Percentiles rank a stretch among this genome's conserved stretches.
phyloP scores from a whole-genome alignment of 768 basidiomycete genomes.

The Cyclocybe cylindracea region DNA sequence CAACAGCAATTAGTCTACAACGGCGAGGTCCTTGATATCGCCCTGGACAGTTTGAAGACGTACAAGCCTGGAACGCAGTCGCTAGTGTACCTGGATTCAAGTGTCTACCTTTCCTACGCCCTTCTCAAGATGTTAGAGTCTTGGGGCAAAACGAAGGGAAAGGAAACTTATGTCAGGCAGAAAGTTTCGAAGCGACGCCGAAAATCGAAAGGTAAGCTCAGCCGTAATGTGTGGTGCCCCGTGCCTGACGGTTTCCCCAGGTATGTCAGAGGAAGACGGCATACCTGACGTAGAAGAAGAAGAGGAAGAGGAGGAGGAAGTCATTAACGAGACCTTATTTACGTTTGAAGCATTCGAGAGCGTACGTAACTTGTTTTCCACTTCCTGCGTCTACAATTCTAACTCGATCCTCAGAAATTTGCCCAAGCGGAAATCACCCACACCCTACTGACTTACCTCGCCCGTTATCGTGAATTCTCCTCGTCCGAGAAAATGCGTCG shows the following conservation, averaged over 20 bases:
- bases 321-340: slow-evolving; percentile 83
- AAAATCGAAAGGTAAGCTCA: slow-evolving; percentile 40
- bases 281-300: slow-evolving; percentile 73
- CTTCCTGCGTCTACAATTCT: slow-evolving; percentile 1
- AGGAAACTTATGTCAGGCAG: slow-evolving; percentile 78
- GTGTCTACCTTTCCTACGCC: slow-evolving; percentile 81
- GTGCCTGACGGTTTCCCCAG: slow-evolving; percentile 23
- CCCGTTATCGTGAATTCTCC: slow-evolving; percentile 81
- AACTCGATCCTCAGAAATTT: slow-evolving; percentile 65
- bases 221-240: slow-evolving; percentile 6
- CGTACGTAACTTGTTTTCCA: slow-evolving; percentile 45
- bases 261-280: slow-evolving; percentile 56
- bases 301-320: slow-evolving; percentile 58
- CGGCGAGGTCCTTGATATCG: slow-evolving; percentile 89
- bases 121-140: slow-evolving; percentile 89
- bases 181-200: slow-evolving; percentile 53
- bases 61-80: slow-evolving; percentile 84
- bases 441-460: slow-evolving; percentile 81
- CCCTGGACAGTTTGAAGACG: slow-evolving; percentile 70
- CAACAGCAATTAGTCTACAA: slow-evolving; percentile 95
- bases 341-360: slow-evolving; percentile 90
- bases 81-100: slow-evolving; percentile 82
- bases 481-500: slow-evolving; percentile 85
- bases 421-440: slow-evolving; percentile 83
- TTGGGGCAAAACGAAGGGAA: slow-evolving; percentile 73